These are phyloP conservation scores for Gardenia jasminoides DNA, from an alignment of 257 asterid genomes.

Conservation along the genomic window DNA sequence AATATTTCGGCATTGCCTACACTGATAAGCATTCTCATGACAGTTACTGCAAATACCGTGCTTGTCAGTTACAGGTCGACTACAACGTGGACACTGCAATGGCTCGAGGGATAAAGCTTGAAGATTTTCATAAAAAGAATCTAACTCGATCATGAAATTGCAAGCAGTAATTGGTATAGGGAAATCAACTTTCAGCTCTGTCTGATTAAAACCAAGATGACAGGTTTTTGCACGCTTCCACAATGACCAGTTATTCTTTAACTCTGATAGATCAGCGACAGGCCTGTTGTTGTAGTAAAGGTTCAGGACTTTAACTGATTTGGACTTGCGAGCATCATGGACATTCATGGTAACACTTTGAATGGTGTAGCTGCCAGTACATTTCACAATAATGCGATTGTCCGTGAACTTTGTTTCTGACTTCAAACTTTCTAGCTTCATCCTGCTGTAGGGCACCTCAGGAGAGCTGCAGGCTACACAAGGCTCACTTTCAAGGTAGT, in stretches of 20 bases:
- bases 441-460: conserved; percentile 95
- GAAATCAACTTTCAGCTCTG: conserved; percentile 95
- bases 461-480: conserved; percentile 99
- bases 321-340: conserved; percentile 97
- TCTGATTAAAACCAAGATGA: conserved; percentile 89
- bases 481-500: conserved; percentile 99
- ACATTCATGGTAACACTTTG: conserved; percentile 97
- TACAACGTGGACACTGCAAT: conserved; percentile 97
- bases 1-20: conserved; percentile 98
- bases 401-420: conserved; percentile 99
- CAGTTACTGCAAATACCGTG: conserved; percentile 96
- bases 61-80: conserved; percentile 95
- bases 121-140: conserved; percentile 94
- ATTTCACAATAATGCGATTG: conserved; percentile 95
- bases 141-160: conserved; percentile 98
- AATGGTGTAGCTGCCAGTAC: conserved; percentile 99
- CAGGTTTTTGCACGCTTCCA: conserved; percentile 99
- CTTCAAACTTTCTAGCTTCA: conserved; percentile 95
- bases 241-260: conserved; percentile 93
- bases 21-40: conserved; percentile 98
- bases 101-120: conserved; percentile 99
- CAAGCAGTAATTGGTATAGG: conserved; percentile 95
- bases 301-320: conserved; percentile 94
- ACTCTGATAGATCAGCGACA: conserved; percentile 95
- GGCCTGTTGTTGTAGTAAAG: conserved; percentile 98